phyloP scores from a whole-genome alignment of 805 yeast species.

The Saccharomycopsis malanga region DNA sequence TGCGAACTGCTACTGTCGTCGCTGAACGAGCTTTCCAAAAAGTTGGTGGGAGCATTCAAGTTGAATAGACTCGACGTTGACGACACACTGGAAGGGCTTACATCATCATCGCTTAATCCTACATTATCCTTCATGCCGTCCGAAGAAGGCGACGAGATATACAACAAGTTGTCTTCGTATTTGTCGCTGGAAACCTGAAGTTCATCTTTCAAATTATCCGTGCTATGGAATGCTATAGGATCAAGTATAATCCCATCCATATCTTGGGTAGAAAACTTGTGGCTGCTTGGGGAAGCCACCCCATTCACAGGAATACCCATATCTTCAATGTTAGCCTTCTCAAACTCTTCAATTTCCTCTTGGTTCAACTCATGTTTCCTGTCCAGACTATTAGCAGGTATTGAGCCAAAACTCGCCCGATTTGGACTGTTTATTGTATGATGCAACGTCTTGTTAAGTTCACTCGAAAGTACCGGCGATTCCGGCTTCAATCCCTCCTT shows the following conservation, averaged over 20 bases:
- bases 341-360: constrained; percentile 29
- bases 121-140: background rate
- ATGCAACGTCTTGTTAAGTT: background rate
- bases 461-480: background rate
- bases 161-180: constrained; percentile 18
- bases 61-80: constrained; percentile 8
- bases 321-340: constrained; percentile 29
- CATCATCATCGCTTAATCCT: constrained; percentile 2
- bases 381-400: background rate
- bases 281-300: constrained; percentile 20
- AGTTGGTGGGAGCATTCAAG: constrained; percentile 1
- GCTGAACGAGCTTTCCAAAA: constrained; percentile 9
- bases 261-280: constrained; percentile 15
- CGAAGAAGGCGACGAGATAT: constrained; percentile 5
- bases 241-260: constrained; percentile 15
- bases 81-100: constrained; percentile 5
- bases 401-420: background rate
- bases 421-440: constrained; percentile 7
- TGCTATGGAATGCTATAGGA: constrained; percentile 16
- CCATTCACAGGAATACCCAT: constrained; percentile 25
- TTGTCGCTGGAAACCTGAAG: constrained; percentile 11
- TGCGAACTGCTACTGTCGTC: background rate
- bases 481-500: background rate
- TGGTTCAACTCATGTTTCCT: constrained; percentile 1
- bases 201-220: constrained; percentile 15